Evolutionary conservation across 148 eudicot species (phyloP), one percentile per base, ranked within the genome.

Genomic region (Polygonum maritimum): DNA sequence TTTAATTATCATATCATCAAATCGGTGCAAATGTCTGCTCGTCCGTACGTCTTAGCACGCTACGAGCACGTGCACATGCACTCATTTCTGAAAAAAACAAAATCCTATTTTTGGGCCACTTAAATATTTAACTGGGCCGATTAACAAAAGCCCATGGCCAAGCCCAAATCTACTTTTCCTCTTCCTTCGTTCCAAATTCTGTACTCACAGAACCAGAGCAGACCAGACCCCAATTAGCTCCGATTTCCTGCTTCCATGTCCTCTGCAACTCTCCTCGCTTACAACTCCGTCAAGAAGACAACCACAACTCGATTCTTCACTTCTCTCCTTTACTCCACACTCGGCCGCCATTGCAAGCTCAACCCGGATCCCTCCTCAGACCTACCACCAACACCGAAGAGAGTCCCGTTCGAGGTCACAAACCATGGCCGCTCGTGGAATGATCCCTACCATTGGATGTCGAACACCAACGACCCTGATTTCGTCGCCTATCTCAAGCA

Each of bases 361-460:
- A 78, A 80, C 45, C 57, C 83, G 60, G 13, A 31, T 31, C 44
- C 71, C n/a, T 18, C 67, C 39, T 33, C 74, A 35, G 22, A 51
- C 11, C n/a, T 47, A 76, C 88, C 91, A 69, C 93, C 98, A 71
- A 16, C 62, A 49, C 91, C 99, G 0, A 95, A 87, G 77, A 90
- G 89, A 76, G 73, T 86, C 47, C 89, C 92, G 5, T 89, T 83
- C 80, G 78, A 87, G 4, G 82, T 87, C 81, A 82, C 90, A 6
- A 78, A 81, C 55, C 93, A 95, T 81, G 92, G 96, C 26, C 75
- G 76, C 69, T 76, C 84, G 35, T 95, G 90, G 92, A 71, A 83
- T 31, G 99, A 95, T 78, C 94, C 97, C 10, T 95, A 90, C 87
- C 90, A 84, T 75, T 95, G 99, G 99, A 95, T 95, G 99, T 88